phyloP scores from a whole-genome alignment of 345 rosid species.

The Hibiscus syriacus region DNA sequence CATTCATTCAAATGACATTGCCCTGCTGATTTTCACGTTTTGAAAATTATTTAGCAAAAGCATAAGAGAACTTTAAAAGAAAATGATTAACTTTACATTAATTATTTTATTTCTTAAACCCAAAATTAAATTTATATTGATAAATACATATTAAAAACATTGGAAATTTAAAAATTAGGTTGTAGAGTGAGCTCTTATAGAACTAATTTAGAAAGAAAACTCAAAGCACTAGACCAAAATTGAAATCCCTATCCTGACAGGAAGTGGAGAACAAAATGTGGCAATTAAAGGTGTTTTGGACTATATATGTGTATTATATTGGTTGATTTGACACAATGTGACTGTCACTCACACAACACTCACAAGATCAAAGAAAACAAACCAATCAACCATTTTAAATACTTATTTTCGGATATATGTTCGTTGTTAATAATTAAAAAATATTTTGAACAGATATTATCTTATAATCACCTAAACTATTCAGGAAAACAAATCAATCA shows the following conservation, averaged over 20 bases:
- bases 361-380: neutral
- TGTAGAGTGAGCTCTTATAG: no score
- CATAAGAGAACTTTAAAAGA: neutral
- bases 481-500: neutral
- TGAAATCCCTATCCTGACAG: neutral
- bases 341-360: neutral
- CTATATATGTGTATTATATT: neutral
- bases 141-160: neutral
- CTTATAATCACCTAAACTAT: no score
- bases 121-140: neutral
- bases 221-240: neutral
- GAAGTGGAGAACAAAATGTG: neutral
- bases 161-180: neutral
- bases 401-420: no score
- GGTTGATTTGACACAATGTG: neutral
- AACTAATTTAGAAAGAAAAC: neutral
- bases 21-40: neutral
- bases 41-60: neutral
- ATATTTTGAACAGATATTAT: no score
- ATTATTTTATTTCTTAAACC: neutral
- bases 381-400: no score
- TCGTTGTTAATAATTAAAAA: no score
- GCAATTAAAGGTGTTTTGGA: slow-evolving; percentile 1
- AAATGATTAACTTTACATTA: neutral
- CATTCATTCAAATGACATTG: neutral